These are phyloP conservation scores for Globisporangium spiculum DNA, from an alignment of 352 stramenopile species.

Conservation along the genomic window DNA sequence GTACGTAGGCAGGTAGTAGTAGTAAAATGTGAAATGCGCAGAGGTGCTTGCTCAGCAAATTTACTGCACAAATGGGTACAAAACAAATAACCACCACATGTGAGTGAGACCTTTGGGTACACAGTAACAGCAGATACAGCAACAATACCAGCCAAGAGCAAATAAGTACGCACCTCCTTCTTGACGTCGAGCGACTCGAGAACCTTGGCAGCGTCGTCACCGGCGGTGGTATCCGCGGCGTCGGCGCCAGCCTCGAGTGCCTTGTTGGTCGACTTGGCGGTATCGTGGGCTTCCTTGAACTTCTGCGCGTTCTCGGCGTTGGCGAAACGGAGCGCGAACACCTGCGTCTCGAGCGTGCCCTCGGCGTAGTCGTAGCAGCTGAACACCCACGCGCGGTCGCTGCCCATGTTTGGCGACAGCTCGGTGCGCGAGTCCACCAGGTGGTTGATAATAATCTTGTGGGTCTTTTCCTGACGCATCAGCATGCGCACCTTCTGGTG, in stretches of 20 bases:
- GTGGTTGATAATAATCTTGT: conserved; percentile 99
- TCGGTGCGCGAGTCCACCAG: conserved; percentile 95
- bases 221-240: conserved; percentile 87
- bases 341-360: conserved; percentile 89
- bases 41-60: conserved; percentile 11
- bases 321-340: conserved; percentile 92
- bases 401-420: conserved; percentile 95
- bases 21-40: conserved; percentile 14
- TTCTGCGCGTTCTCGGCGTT: conserved; percentile 95
- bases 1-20: conserved; percentile 7
- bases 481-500: conserved; percentile 92
- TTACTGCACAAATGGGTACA: conserved; percentile 14
- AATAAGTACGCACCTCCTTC: conserved; percentile 50
- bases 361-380: conserved; percentile 98
- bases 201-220: conserved; percentile 91
- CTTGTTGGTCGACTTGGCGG: conserved; percentile 94
- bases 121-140: not conserved
- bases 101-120: conserved; percentile 2
- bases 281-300: conserved; percentile 96
- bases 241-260: conserved; percentile 91
- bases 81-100: conserved; percentile 2
- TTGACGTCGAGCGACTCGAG: conserved; percentile 89
- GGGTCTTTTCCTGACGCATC: conserved; percentile 99
- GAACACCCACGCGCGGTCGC: conserved; percentile 97
- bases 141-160: not conserved